These are phyloP conservation scores for Cubamyces sp. DNA, from an alignment of 768 basidiomycete species.

Conservation along the genomic window DNA sequence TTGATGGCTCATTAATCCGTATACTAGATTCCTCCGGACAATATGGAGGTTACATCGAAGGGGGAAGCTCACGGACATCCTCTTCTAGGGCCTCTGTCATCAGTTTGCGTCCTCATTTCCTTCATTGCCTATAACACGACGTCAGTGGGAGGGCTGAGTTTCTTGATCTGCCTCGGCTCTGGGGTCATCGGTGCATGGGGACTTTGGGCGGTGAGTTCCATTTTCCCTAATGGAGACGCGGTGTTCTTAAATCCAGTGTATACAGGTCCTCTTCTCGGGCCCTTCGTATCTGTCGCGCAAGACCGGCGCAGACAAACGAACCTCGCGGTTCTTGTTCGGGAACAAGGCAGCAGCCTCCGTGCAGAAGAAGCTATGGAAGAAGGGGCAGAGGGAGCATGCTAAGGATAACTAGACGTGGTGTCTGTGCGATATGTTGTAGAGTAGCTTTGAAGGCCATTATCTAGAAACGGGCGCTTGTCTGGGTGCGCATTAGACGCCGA, in stretches of 20 bases:
- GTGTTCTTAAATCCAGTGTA: not conserved
- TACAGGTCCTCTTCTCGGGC: conserved; percentile 63
- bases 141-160: conserved; percentile 59
- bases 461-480: no score
- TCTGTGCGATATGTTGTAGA: not conserved
- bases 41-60: not conserved
- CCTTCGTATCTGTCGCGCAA: conserved; percentile 62
- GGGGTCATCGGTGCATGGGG: conserved; percentile 66
- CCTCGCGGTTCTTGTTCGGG: conserved; percentile 78
- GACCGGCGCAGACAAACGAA: conserved; percentile 83
- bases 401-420: not conserved
- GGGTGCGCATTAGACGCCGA: not conserved
- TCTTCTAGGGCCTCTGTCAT: conserved; percentile 61
- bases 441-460: no score
- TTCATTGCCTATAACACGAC: conserved; percentile 69
- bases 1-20: not conserved
- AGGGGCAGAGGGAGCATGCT: conserved; percentile 18
- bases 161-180: conserved; percentile 53
- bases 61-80: conserved; percentile 50
- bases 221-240: not conserved
- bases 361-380: conserved; percentile 41
- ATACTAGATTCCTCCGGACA: conserved; percentile 4
- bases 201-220: conserved; percentile 64
- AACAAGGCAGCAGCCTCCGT: conserved; percentile 54
- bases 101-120: conserved; percentile 56